These are phyloP conservation scores for Boletus hoseneyae DNA, from an alignment of 1,284 basidiomycete genomes.

Conservation along the genomic window DNA sequence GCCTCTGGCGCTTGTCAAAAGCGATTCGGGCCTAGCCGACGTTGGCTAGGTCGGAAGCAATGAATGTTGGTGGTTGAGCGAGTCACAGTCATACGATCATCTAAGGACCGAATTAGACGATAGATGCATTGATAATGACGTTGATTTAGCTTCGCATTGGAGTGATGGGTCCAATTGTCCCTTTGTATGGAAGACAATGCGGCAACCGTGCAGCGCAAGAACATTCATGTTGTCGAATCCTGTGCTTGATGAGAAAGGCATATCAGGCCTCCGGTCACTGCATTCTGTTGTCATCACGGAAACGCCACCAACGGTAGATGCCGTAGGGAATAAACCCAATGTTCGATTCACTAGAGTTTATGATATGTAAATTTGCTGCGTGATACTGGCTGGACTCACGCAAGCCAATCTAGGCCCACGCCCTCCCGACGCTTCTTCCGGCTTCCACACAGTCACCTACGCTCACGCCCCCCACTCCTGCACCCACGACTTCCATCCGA, in stretches of 20 bases:
- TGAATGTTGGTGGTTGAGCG: background rate
- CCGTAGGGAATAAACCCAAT: conserved; percentile 2
- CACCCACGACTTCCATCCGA: conserved; percentile 74
- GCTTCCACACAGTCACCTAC: conserved; percentile 86
- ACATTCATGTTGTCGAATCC: conserved; percentile 14
- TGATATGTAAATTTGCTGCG: conserved; percentile 15
- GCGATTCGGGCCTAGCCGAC: background rate
- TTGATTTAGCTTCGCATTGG: conserved; percentile 21
- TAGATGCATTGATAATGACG: conserved; percentile 15
- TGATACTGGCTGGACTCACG: conserved; percentile 20
- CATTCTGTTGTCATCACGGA: conserved; percentile 12
- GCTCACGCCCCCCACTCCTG: conserved; percentile 87
- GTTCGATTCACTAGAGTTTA: conserved; percentile 14
- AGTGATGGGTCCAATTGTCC: conserved; percentile 11
- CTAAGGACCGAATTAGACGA: conserved; percentile 3
- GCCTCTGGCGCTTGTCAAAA: background rate
- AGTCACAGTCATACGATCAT: conserved; percentile 1
- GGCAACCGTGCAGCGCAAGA: conserved; percentile 23
- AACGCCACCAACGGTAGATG: conserved; percentile 11
- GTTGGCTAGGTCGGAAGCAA: background rate
- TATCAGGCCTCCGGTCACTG: conserved; percentile 9
- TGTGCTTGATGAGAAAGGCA: conserved; percentile 11
- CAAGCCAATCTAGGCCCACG: conserved; percentile 33
- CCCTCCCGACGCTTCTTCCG: conserved; percentile 54
- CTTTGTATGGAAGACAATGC: conserved; percentile 24